Evolutionary conservation across 805 yeast genomes (phyloP), one percentile per base, ranked within the genome.

Genomic region (Priceomyces melissophilus): DNA sequence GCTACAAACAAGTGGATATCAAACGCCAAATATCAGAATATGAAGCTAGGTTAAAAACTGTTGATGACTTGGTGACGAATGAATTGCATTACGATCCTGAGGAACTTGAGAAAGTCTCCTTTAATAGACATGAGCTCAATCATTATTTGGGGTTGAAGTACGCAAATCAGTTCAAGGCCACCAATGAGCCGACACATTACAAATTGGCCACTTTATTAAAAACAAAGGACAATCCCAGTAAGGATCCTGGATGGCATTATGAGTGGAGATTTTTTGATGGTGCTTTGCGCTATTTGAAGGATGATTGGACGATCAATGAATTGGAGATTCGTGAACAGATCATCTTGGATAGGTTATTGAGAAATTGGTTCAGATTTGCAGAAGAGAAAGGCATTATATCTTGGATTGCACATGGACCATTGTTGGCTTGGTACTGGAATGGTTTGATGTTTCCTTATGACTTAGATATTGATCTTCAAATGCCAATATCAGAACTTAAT

Each of bases 211-310:
- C 60, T 3, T 46, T 62, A 28, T 42, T 49, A 15, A 48, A 50
- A 12, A 47, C 52, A 17, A 63, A 60, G 37, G 56, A 54, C 40
- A 44, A 61, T 26, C 25, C 25, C 8, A 20, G 25, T 20, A 57
- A 54, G 16, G 76, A 71, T 46, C 65, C 69, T 41, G 79, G 79
- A 28, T 70, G 71, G 54, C 84, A 80, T 52, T 75, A 77, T 46
- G 85, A 80, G 54, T 71, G 69, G 65, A 58, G 82, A 37, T 80
- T 80, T 44, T 80, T 76, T 61, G 71, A 71, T 47, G 83, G 81
- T 12, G 67, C 76, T 2, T 61, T 80, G 44, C 77, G 76, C 43
- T 67, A 65, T 41, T 45, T 75, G 30, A 57, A 55, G 32, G 50
- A 49, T 1, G 65, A 61, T 4, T 60, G 62, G 60, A 52, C 57